A percentile compares a stretch with the other conserved stretches of the same genome.
Conservation (phyloP, 2,329 filamentous ascomycete genomes). For the Aspergillus bombycis region DNA sequence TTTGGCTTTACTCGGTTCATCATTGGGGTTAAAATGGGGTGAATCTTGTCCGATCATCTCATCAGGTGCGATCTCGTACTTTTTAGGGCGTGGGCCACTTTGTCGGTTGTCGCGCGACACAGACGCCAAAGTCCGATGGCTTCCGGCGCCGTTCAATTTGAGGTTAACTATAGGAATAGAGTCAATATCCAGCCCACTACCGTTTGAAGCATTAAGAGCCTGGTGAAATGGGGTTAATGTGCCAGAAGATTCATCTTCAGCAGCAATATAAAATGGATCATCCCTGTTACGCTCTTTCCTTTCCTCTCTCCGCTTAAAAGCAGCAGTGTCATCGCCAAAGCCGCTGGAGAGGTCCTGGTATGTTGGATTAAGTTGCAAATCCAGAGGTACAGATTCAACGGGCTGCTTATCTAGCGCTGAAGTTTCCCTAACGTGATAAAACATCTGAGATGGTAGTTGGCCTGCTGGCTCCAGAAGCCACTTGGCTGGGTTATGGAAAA, state of each 20-base stretch:
- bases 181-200: constrained; percentile 83
- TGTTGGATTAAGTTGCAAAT: constrained; percentile 27
- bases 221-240: constrained; percentile 78
- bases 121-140: constrained; percentile 11
- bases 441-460: constrained; percentile 44
- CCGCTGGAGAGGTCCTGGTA: constrained; percentile 38
- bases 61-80: constrained; percentile 71
- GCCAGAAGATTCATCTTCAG: constrained; percentile 57
- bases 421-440: constrained; percentile 42
- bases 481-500: constrained; percentile 64
- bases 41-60: constrained; percentile 64
- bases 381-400: constrained; percentile 24
- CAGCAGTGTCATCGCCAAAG: constrained; percentile 70
- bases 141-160: constrained; percentile 65
- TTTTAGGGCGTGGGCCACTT: constrained; percentile 54
- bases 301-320: constrained; percentile 73
- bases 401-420: constrained; percentile 22
- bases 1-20: constrained; percentile 47
- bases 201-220: constrained; percentile 72
- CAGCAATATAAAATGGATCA: constrained; percentile 90
- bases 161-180: constrained; percentile 95
- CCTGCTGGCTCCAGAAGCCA: constrained; percentile 52
- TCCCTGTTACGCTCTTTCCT: constrained; percentile 81
- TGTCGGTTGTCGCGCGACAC: constrained; percentile 27
- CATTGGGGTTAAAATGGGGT: constrained; percentile 42